Evolutionary conservation across 768 basidiomycete species (phyloP).

Genomic region (Inosperma sp.): DNA sequence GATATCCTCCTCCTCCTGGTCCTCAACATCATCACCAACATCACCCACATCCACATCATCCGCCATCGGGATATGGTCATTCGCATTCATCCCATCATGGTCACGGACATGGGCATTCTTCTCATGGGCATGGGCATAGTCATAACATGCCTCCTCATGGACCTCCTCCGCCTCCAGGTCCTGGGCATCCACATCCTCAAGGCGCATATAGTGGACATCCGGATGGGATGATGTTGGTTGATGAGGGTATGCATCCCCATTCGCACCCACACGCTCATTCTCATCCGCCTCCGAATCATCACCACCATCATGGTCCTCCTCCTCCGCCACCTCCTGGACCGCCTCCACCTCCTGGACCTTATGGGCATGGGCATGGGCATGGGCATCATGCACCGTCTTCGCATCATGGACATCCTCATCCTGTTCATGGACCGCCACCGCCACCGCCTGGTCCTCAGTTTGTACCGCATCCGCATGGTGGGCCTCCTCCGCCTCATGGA

Average conservation of each 20-base stretch:
- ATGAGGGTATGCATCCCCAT: too few species aligned
- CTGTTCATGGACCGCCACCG: not conserved
- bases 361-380: not conserved
- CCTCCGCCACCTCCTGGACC: not conserved
- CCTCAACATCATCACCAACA: not conserved
- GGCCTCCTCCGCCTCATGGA: not conserved
- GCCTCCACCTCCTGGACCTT: not conserved
- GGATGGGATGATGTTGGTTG: too few species aligned
- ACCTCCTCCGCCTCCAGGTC: slow-evolving; percentile 9
- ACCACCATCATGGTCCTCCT: not conserved
- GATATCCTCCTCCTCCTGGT: slow-evolving; percentile 5
- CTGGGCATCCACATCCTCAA: not conserved
- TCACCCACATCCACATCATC: not conserved
- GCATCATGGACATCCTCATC: not conserved
- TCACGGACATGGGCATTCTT: not conserved
- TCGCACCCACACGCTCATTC: slow-evolving; percentile 4
- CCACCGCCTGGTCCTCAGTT: not conserved
- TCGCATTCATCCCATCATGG: too few species aligned
- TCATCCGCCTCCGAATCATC: not conserved
- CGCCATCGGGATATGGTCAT: too few species aligned
- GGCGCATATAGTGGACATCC: not conserved
- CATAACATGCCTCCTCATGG: slow-evolving; percentile 1
- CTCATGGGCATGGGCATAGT: not conserved
- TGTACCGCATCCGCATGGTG: not conserved
- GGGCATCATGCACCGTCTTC: not conserved